These are phyloP conservation scores for Tilletiaria anomala DNA, from an alignment of 1,284 basidiomycete genomes.

Conservation along the genomic window DNA sequence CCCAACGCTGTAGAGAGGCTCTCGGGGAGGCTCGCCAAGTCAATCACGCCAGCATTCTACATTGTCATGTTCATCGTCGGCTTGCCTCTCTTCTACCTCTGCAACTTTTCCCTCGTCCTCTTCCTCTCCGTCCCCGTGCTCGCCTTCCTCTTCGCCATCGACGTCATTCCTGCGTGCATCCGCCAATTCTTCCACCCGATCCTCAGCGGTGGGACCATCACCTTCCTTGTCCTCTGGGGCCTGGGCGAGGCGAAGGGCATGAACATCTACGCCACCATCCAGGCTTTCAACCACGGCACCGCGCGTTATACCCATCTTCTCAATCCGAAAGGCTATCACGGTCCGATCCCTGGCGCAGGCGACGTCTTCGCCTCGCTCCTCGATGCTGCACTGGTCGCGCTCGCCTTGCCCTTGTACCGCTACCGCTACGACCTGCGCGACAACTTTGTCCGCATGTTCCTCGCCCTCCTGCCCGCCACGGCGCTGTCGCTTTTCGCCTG, in stretches of 20 bases:
- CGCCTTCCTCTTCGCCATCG: constrained; percentile 20
- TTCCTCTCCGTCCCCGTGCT: constrained; percentile 23
- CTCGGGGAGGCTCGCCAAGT: constrained; percentile 8
- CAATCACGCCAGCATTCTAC: constrained; percentile 15
- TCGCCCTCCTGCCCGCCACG: constrained; percentile 15
- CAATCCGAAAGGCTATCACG: constrained; percentile 12
- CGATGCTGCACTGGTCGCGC: constrained; percentile 25
- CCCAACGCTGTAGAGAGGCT: constrained; percentile 22
- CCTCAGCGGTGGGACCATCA: constrained; percentile 19
- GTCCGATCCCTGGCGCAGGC: constrained; percentile 25
- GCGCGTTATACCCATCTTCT: constrained; percentile 22
- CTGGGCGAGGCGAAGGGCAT: constrained; percentile 13
- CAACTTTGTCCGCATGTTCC: constrained; percentile 14
- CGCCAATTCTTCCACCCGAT: constrained; percentile 26
- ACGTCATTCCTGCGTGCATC: constrained; percentile 15
- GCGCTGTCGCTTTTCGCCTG: constrained; percentile 20
- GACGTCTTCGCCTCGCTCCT: constrained; percentile 23
- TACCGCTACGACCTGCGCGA: constrained; percentile 19
- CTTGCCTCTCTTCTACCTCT: constrained; percentile 16
- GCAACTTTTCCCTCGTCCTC: constrained; percentile 21
- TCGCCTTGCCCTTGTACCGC: constrained; percentile 28
- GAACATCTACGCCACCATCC: constrained; percentile 9
- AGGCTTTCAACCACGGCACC: constrained; percentile 11
- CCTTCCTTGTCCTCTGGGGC: constrained; percentile 24
- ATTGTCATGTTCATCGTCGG: constrained; percentile 15